These are phyloP conservation scores for Babesia ovis DNA, from an alignment of 169 alveolate species.

Conservation along the genomic window DNA sequence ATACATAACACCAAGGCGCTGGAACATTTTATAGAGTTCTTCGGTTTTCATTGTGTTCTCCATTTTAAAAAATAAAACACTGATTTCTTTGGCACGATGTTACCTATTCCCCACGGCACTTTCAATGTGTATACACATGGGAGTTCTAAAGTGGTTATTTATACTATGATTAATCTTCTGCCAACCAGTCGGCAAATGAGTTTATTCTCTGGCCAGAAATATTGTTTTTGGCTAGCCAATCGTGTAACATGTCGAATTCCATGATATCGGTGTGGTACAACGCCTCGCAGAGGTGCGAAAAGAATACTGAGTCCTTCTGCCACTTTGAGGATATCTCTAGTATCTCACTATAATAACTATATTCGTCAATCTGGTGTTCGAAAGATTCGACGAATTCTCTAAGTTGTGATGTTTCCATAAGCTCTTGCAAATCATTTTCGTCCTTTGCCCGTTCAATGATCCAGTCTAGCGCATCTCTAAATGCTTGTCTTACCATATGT, in stretches of 20 bases:
- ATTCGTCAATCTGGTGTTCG: slow-evolving; percentile 24
- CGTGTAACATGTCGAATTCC: slow-evolving; percentile 43
- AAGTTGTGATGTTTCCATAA: slow-evolving; percentile 22
- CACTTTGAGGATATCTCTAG: slow-evolving; percentile 17
- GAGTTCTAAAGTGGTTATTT: neutral
- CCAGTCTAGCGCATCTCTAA: slow-evolving; percentile 35
- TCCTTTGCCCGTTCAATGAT: slow-evolving; percentile 9
- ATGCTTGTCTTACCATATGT: slow-evolving; percentile 17
- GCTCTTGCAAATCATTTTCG: slow-evolving; percentile 14
- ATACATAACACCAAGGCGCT: slow-evolving; percentile 53
- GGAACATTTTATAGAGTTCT: slow-evolving; percentile 38
- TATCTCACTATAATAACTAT: neutral
- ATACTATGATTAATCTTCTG: slow-evolving; percentile 25
- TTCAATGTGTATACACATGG: neutral
- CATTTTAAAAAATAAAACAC: slow-evolving; percentile 2
- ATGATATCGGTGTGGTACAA: slow-evolving; percentile 45
- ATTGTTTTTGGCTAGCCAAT: slow-evolving; percentile 19
- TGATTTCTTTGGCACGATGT: neutral
- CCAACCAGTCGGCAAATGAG: slow-evolving; percentile 54
- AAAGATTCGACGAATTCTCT: slow-evolving; percentile 37
- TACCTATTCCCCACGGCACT: slow-evolving; percentile 15
- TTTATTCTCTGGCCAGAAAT: slow-evolving; percentile 30
- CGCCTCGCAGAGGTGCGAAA: slow-evolving; percentile 56
- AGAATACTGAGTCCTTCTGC: slow-evolving; percentile 11
- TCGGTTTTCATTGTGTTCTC: slow-evolving; percentile 42